A percentile compares a stretch with the other conserved stretches of the same genome.
Evolutionary conservation across 805 yeast species (phyloP).

Genomic region (Saccharomyces cerevisiae): DNA sequence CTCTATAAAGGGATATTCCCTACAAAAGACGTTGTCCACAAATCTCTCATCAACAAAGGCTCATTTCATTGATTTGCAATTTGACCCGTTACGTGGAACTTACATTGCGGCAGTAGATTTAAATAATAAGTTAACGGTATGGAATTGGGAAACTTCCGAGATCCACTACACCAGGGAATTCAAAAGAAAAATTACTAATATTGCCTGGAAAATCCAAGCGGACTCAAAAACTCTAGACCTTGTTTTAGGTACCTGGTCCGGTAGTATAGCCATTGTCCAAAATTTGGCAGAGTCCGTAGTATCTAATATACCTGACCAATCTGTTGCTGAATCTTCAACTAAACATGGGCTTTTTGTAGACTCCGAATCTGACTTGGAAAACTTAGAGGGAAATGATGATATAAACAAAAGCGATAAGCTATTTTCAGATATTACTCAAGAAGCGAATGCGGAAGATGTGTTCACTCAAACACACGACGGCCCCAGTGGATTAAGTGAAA

Average conservation of each 20-base stretch:
- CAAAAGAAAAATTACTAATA: constrained; percentile 22
- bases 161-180: constrained; percentile 29
- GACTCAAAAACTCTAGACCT: constrained; percentile 20
- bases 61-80: constrained; percentile 42
- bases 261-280: constrained; percentile 33
- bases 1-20: constrained; percentile 21
- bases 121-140: constrained; percentile 45
- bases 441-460: constrained; percentile 12
- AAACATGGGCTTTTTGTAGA: constrained; percentile 24
- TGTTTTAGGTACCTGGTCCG: constrained; percentile 32
- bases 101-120: constrained; percentile 51
- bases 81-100: constrained; percentile 52
- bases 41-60: constrained; percentile 9
- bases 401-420: constrained; percentile 20
- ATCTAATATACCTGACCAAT: not conserved
- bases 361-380: constrained; percentile 27
- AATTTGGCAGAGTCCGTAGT: constrained; percentile 17
- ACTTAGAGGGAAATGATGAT: constrained; percentile 18
- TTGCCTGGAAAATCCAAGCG: constrained; percentile 31
- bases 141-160: constrained; percentile 40
- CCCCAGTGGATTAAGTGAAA: constrained; percentile 5
- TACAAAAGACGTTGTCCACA: constrained; percentile 19
- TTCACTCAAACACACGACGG: constrained; percentile 23
- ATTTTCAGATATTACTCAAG: constrained; percentile 5
- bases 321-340: not conserved